Evolutionary conservation across 2,329 filamentous ascomycete genomes (phyloP).

Genomic region (Hypoxylon sp.): DNA sequence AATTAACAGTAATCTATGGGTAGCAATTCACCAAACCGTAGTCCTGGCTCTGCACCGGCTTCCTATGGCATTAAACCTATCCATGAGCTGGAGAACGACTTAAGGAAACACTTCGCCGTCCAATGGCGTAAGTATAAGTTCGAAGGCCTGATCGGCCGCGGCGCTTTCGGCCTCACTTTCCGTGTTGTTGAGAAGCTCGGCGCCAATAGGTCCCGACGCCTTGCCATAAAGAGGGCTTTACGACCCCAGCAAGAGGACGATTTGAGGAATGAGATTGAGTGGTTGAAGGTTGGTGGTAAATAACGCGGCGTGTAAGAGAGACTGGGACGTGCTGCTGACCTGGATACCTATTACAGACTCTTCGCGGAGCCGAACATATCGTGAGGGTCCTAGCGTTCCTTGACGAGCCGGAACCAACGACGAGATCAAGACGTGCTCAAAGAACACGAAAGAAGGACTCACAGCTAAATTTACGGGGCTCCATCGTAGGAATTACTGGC

Average conservation of each 20-base stretch:
- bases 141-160: conserved; percentile 18
- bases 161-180: conserved; percentile 30
- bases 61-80: conserved; percentile 10
- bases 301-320: too few species aligned
- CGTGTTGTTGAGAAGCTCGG: conserved; percentile 29
- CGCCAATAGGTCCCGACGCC: conserved; percentile 12
- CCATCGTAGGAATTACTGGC: conserved; percentile 18
- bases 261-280: conserved; percentile 31
- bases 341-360: conserved; percentile 3
- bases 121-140: conserved; percentile 26
- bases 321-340: not conserved
- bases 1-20: not conserved
- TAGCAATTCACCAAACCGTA: not conserved
- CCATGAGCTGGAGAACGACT: conserved; percentile 12
- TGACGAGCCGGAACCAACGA: conserved; percentile 8
- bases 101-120: conserved; percentile 23
- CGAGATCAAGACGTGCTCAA: not conserved
- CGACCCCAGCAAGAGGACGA: conserved; percentile 1
- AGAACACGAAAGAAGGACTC: not conserved
- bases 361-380: conserved; percentile 37
- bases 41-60: not conserved
- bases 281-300: conserved; percentile 17
- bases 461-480: not conserved
- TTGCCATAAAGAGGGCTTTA: conserved; percentile 30
- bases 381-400: conserved; percentile 20